phyloP scores from a whole-genome alignment of 164 flowering plant species.

The Aristolochia contorta region DNA sequence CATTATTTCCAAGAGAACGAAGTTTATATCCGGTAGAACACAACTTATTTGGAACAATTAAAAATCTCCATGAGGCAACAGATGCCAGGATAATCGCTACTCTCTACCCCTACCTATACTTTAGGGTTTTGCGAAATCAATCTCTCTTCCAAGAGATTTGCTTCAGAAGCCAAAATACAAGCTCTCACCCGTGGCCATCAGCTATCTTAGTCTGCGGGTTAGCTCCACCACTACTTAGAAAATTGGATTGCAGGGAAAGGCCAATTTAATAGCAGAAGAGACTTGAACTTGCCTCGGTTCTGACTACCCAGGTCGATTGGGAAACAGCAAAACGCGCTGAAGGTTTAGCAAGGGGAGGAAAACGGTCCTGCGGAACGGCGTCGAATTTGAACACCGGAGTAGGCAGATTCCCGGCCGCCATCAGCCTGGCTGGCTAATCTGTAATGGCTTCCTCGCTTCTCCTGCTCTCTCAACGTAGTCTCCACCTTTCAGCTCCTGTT shows the following conservation, averaged over 20 bases:
- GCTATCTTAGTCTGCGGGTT: neutral
- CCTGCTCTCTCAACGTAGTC: no score
- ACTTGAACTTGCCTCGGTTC: conserved; percentile 36
- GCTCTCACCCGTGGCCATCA: neutral
- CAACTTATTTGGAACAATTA: no score
- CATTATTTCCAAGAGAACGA: no score
- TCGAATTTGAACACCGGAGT: neutral
- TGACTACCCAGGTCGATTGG: conserved; percentile 52
- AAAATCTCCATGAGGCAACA: neutral
- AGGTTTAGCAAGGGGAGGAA: conserved; percentile 3
- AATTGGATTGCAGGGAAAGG: neutral
- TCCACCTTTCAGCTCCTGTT: no score
- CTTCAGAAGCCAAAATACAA: neutral
- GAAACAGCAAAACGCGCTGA: conserved; percentile 22
- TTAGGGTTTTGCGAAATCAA: no score
- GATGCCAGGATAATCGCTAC: no score
- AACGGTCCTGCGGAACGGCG: neutral
- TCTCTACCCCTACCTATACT: no score
- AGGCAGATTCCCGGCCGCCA: neutral
- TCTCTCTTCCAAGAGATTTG: neutral
- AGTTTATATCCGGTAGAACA: no score
- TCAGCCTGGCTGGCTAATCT: neutral
- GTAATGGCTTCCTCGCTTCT: no score
- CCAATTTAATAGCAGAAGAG: neutral
- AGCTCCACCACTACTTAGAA: neutral